Conservation (phyloP, 2,329 filamentous ascomycete species). For the Talaromyces sp. region DNA sequence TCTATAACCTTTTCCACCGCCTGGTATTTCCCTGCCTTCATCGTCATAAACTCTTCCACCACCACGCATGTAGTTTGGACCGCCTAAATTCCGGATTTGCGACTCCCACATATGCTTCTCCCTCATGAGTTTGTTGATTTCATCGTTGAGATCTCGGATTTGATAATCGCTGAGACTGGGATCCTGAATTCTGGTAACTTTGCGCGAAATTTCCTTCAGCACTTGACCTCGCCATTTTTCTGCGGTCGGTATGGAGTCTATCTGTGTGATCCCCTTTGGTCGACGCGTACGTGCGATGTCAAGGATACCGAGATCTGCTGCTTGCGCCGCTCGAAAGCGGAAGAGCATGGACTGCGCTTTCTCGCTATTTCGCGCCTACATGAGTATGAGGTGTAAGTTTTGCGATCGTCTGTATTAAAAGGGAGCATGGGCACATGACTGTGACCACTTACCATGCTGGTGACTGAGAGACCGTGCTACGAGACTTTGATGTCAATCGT, state of each 20-base stretch:
- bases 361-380: conserved; percentile 88
- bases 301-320: conserved; percentile 91
- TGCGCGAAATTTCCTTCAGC: conserved; percentile 92
- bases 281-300: conserved; percentile 85
- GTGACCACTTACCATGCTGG: neutral
- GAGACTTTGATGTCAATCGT: neutral
- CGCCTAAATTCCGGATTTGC: conserved; percentile 91
- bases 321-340: conserved; percentile 96
- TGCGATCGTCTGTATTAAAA: conserved; percentile 1
- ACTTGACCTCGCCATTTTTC: conserved; percentile 99
- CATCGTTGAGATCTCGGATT: conserved; percentile 95
- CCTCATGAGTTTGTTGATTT: conserved; percentile 98
- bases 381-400: neutral
- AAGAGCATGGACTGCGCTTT: conserved; percentile 99
- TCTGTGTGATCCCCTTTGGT: conserved; percentile 82
- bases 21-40: conserved; percentile 62
- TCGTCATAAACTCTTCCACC: conserved; percentile 68
- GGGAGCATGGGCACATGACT: neutral
- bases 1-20: conserved; percentile 81
- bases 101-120: conserved; percentile 99
- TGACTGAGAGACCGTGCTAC: neutral
- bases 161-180: conserved; percentile 88
- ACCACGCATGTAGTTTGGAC: conserved; percentile 89
- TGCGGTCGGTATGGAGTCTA: conserved; percentile 76
- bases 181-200: conserved; percentile 94